Evolutionary conservation across 1,139 yeast genomes (phyloP).

Genomic region (Pichia sp.): DNA sequence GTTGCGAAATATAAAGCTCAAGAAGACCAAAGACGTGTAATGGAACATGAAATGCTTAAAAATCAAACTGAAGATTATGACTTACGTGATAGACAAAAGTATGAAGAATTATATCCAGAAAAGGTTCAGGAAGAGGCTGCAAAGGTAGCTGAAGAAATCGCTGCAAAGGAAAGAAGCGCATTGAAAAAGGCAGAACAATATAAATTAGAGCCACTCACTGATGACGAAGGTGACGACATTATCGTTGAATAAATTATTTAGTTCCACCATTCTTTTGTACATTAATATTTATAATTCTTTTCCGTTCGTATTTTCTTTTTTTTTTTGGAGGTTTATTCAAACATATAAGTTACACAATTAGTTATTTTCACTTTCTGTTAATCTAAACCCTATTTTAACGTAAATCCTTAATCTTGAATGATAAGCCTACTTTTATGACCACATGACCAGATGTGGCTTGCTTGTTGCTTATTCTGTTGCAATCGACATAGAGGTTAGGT

Average conservation of each 20-base stretch:
- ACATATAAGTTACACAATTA: too few relatives aligned
- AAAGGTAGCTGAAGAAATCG: slow-evolving; percentile 7
- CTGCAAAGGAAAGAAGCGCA: slow-evolving; percentile 11
- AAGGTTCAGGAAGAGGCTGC: slow-evolving; percentile 12
- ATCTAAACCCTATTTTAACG: slow-evolving; percentile 5
- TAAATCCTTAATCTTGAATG: slow-evolving; percentile 42
- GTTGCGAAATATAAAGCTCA: slow-evolving; percentile 41
- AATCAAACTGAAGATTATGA: slow-evolving; percentile 27
- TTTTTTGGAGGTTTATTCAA: not conserved
- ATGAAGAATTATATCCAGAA: slow-evolving; percentile 25
- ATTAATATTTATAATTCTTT: not conserved
- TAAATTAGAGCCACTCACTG: slow-evolving; percentile 10
- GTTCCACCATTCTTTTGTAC: not conserved
- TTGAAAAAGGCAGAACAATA: slow-evolving; percentile 8
- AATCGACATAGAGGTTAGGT: slow-evolving; percentile 39
- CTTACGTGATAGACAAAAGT: slow-evolving; percentile 25
- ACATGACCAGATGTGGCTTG: slow-evolving; percentile 43
- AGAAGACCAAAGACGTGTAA: slow-evolving; percentile 25
- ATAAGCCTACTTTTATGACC: slow-evolving; percentile 36
- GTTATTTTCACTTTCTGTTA: too few relatives aligned
- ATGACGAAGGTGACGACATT: slow-evolving; percentile 11
- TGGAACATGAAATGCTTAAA: slow-evolving; percentile 25
- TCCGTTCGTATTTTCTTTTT: not conserved
- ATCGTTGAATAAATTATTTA: slow-evolving; percentile 3
- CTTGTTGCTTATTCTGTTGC: slow-evolving; percentile 28